These are phyloP conservation scores for Polygonum maritimum DNA, from an alignment of 148 eudicot genomes.

Conservation along the genomic window DNA sequence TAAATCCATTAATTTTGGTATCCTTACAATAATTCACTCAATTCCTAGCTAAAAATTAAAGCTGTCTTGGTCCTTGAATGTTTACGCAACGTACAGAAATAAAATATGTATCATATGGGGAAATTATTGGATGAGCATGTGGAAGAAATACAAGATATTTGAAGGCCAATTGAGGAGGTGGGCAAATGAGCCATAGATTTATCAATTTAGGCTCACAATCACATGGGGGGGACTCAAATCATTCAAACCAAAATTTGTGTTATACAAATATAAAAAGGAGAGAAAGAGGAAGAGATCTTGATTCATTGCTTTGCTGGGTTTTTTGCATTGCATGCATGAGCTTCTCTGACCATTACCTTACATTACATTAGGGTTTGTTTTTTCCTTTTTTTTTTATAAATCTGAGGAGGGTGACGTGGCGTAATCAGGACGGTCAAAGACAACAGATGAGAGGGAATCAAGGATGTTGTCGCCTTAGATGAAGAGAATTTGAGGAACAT, in stretches of 20 bases:
- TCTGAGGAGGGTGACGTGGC: slow-evolving; percentile 6
- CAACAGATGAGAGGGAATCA: neutral
- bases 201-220: neutral
- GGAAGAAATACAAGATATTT: neutral
- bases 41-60: neutral
- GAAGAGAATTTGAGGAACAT: neutral
- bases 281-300: neutral
- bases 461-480: neutral
- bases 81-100: neutral
- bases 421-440: neutral
- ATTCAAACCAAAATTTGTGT: neutral
- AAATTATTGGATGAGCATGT: slow-evolving; percentile 1
- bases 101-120: neutral
- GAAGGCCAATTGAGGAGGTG: neutral
- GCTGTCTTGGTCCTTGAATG: neutral
- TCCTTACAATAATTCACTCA: neutral
- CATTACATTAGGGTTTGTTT: neutral
- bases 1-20: neutral
- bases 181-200: neutral
- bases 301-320: neutral
- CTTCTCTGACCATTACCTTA: neutral
- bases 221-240: neutral
- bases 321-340: neutral
- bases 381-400: neutral
- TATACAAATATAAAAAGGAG: neutral